Evolutionary conservation across 371 early-diverging fungal genomes (phyloP).

Genomic region (Rhizopus stolonifer): DNA sequence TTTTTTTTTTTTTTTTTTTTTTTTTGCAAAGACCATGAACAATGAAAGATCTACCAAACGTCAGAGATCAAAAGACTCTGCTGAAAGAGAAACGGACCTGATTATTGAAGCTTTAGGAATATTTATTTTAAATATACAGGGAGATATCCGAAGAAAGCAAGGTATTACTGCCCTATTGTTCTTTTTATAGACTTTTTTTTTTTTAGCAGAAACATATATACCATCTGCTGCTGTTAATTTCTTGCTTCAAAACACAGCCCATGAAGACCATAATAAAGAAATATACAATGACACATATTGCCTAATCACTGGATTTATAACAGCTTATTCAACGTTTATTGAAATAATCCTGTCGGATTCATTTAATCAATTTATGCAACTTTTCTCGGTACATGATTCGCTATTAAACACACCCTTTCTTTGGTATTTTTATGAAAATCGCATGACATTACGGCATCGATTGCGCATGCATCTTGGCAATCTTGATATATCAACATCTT

Average conservation of each 20-base stretch:
- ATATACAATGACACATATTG: slow-evolving; percentile 27
- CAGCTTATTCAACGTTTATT: slow-evolving; percentile 44
- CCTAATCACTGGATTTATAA: slow-evolving; percentile 45
- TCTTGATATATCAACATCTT: slow-evolving; percentile 2
- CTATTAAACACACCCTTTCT: slow-evolving; percentile 13
- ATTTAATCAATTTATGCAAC: slow-evolving; percentile 28
- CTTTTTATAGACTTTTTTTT: background rate
- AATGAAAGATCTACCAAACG: background rate
- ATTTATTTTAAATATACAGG: background rate
- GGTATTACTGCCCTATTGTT: background rate
- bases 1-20: background rate
- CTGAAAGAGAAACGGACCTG: background rate
- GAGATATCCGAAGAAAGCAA: background rate
- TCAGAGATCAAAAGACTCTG: background rate
- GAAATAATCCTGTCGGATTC: slow-evolving; percentile 32
- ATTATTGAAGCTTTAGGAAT: background rate
- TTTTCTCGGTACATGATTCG: slow-evolving; percentile 36
- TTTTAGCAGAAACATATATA: slow-evolving; percentile 63
- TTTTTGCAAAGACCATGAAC: background rate
- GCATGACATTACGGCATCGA: background rate
- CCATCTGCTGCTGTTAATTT: slow-evolving; percentile 70
- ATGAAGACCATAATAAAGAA: slow-evolving; percentile 9
- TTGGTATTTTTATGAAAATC: slow-evolving; percentile 8
- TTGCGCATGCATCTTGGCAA: background rate
- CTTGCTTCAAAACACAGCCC: slow-evolving; percentile 12